phyloP scores from a whole-genome alignment of 306 rosid genomes.

The Glycyrrhiza uralensis region DNA sequence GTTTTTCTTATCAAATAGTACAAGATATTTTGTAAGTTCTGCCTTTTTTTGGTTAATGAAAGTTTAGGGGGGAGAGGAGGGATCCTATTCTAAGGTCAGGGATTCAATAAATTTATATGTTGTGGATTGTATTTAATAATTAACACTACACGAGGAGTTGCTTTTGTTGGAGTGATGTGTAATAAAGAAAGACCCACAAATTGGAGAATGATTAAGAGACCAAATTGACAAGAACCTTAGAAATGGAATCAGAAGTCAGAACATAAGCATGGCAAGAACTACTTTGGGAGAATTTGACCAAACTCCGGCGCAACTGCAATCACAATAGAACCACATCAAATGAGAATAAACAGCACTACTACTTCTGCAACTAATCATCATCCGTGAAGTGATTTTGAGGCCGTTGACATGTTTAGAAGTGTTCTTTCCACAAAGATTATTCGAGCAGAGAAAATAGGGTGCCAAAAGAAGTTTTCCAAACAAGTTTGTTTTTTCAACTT shows the following conservation, averaged over 20 bases:
- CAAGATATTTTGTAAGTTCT: background rate
- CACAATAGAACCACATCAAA: background rate
- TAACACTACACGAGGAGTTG: background rate
- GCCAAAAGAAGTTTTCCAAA: constrained; percentile 7
- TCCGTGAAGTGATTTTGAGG: constrained; percentile 4
- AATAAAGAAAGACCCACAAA: background rate
- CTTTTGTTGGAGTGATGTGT: background rate
- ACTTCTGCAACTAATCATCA: background rate
- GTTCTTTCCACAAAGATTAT: constrained; percentile 10
- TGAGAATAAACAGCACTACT: background rate
- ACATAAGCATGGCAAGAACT: background rate
- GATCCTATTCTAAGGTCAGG: background rate
- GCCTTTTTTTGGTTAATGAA: background rate
- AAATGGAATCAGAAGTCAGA: constrained; percentile 2
- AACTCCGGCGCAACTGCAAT: background rate
- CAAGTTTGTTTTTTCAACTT: background rate
- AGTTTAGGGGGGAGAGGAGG: background rate
- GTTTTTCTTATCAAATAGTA: background rate
- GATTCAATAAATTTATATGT: background rate
- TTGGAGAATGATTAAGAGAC: background rate
- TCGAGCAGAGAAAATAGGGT: background rate
- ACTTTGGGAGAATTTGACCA: background rate
- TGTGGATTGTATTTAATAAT: background rate
- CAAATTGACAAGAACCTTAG: constrained; percentile 3
- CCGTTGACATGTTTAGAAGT: constrained; percentile 4